A percentile compares a stretch with the other conserved stretches of the same genome.
These are phyloP conservation scores for Chlamydomonas asymmetrica DNA, from an alignment of 139 green algal species.

Conservation along the genomic window DNA sequence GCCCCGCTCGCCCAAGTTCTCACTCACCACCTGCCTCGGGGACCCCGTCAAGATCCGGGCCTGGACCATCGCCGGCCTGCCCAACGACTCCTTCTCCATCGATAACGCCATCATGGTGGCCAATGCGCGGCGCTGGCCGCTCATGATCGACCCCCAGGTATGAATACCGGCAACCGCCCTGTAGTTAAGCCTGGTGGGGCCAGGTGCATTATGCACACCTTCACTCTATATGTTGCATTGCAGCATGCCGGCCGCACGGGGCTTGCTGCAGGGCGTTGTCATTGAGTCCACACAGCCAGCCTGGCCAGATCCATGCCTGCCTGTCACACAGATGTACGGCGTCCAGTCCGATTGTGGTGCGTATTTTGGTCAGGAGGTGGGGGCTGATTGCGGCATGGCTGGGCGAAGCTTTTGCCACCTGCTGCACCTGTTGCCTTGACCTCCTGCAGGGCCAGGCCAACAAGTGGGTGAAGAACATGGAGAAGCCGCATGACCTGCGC, in stretches of 20 bases:
- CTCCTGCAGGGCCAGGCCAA: slow-evolving; percentile 63
- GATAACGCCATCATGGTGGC: slow-evolving; percentile 78
- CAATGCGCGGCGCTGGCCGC: slow-evolving; percentile 65
- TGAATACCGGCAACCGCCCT: no score
- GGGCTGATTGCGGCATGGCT: slow-evolving; percentile 1
- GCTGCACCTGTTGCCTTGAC: no score
- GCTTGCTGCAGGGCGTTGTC: no score
- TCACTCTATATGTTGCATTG: no score
- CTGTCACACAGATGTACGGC: no score
- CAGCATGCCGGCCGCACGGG: no score
- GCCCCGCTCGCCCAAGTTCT: slow-evolving; percentile 55
- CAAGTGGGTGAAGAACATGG: slow-evolving; percentile 79
- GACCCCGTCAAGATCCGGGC: slow-evolving; percentile 68
- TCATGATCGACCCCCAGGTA: slow-evolving; percentile 81
- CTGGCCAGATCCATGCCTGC: no score
- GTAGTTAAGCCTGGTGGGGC: slow-evolving; percentile 17
- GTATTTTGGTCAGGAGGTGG: no score
- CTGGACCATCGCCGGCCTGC: slow-evolving; percentile 76
- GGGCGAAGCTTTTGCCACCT: no score
- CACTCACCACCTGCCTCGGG: slow-evolving; percentile 56
- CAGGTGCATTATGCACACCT: no score
- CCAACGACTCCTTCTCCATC: slow-evolving; percentile 77
- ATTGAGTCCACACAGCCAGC: no score
- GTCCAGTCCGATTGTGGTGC: no score
- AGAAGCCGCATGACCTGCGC: slow-evolving; percentile 52